Percentiles rank a stretch among this genome's conserved stretches.
These are phyloP conservation scores for Hippophae gyantsensis DNA, from an alignment of 306 rosid species.

Conservation along the genomic window DNA sequence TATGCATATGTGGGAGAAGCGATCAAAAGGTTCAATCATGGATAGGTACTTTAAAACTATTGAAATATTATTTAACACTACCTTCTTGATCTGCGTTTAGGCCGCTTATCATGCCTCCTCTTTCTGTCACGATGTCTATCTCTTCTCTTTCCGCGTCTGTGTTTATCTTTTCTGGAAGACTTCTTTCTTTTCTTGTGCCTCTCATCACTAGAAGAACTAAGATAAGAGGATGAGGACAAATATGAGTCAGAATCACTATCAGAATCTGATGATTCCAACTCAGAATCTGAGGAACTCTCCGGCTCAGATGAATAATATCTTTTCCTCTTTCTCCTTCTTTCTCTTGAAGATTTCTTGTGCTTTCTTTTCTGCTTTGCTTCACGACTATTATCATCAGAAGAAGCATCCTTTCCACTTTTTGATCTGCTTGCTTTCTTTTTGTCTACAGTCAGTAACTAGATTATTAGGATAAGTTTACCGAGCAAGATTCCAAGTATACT, in stretches of 20 bases:
- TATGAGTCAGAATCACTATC: constrained; percentile 76
- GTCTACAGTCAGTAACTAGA: constrained; percentile 27
- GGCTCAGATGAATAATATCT: constrained; percentile 59
- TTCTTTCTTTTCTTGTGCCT: constrained; percentile 72
- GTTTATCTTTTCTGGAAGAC: constrained; percentile 58
- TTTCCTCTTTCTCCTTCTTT: constrained; percentile 54
- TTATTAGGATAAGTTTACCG: too few relatives aligned
- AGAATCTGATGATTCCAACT: constrained; percentile 59
- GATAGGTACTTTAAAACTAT: not conserved
- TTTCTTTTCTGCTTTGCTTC: constrained; percentile 49
- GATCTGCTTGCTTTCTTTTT: constrained; percentile 40
- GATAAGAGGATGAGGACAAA: constrained; percentile 56
- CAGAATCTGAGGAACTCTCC: constrained; percentile 72
- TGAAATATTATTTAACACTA: constrained; percentile 10
- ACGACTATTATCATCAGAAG: constrained; percentile 47
- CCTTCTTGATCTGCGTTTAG: constrained; percentile 71
- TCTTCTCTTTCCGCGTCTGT: constrained; percentile 52
- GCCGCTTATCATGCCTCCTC: constrained; percentile 52
- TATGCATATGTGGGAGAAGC: too few relatives aligned
- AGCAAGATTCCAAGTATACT: not conserved
- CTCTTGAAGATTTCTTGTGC: constrained; percentile 59
- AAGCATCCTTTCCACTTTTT: constrained; percentile 37
- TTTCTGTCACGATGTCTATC: constrained; percentile 59
- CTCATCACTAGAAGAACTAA: constrained; percentile 76
- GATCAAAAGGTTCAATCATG: not conserved